Percentiles rank a stretch among this genome's conserved stretches.
Conservation (phyloP, 2,329 filamentous ascomycete species). For the Penicillium sp. region DNA sequence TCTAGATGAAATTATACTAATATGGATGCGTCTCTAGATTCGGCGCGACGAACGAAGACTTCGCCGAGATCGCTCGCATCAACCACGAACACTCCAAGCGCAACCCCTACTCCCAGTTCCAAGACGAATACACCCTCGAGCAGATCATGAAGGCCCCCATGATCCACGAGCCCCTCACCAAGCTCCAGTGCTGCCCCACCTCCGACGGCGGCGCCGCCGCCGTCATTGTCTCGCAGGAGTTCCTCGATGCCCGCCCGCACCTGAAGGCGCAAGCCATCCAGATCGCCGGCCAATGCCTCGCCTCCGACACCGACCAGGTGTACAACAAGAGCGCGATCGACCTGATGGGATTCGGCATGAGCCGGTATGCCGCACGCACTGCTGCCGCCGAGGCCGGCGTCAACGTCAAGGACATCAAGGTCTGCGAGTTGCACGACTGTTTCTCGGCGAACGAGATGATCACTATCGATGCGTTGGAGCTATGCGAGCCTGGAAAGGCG, state of each 20-base stretch:
- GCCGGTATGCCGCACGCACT: constrained; percentile 68
- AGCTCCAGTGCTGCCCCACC: constrained; percentile 98
- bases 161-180: constrained; percentile 88
- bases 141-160: constrained; percentile 76
- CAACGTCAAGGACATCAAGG: constrained; percentile 70
- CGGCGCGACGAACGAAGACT: constrained; percentile 82
- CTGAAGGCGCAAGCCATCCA: constrained; percentile 82
- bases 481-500: constrained; percentile 79
- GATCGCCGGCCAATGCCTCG: constrained; percentile 84
- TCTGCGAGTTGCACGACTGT: constrained; percentile 95
- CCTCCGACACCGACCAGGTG: constrained; percentile 80
- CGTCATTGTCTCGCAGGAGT: constrained; percentile 85
- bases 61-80: constrained; percentile 90
- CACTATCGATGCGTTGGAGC: constrained; percentile 82
- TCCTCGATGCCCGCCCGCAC: constrained; percentile 83
- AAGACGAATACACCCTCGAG: constrained; percentile 85
- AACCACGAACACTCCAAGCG: constrained; percentile 91
- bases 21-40: constrained; percentile 60
- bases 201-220: constrained; percentile 90
- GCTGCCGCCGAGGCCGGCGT: constrained; percentile 75
- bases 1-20: neutral
- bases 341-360: constrained; percentile 88
- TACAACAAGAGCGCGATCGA: constrained; percentile 85
- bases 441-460: constrained; percentile 96
- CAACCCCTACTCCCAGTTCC: constrained; percentile 99